phyloP scores from a whole-genome alignment of 2,329 filamentous ascomycete genomes.

The Fusarium decemcellulare region DNA sequence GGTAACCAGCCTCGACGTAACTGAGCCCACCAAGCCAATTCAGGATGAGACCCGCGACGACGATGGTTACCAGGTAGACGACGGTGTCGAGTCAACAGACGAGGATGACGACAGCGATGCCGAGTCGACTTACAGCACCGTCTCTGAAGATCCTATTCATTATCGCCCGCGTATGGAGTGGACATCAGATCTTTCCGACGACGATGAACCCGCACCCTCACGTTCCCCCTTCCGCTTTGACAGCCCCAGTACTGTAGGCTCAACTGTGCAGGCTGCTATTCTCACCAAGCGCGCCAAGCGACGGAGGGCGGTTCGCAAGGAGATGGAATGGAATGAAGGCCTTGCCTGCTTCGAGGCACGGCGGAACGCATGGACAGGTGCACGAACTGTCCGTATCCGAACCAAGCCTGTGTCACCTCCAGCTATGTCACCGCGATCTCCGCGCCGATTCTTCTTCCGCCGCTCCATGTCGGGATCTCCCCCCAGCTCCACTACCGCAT shows the following conservation, averaged over 20 bases:
- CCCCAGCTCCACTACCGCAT: slow-evolving; percentile 44
- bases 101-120: slow-evolving; percentile 50
- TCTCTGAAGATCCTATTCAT: slow-evolving; percentile 68
- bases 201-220: slow-evolving; percentile 55
- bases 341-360: slow-evolving; percentile 83
- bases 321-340: slow-evolving; percentile 85
- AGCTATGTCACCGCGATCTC: slow-evolving; percentile 61
- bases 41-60: slow-evolving; percentile 54
- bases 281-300: slow-evolving; percentile 68
- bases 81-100: slow-evolving; percentile 58
- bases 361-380: slow-evolving; percentile 89
- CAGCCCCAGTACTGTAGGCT: slow-evolving; percentile 62
- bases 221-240: slow-evolving; percentile 67
- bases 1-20: slow-evolving; percentile 22
- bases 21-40: slow-evolving; percentile 31
- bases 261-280: slow-evolving; percentile 57
- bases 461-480: slow-evolving; percentile 60
- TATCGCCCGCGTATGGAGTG: slow-evolving; percentile 68
- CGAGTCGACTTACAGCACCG: slow-evolving; percentile 69
- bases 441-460: slow-evolving; percentile 66
- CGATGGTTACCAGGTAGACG: slow-evolving; percentile 54
- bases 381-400: slow-evolving; percentile 70
- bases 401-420: slow-evolving; percentile 60
- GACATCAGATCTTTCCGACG: slow-evolving; percentile 70
- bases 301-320: slow-evolving; percentile 71